Evolutionary conservation across 805 yeast genomes (phyloP), one percentile per base, ranked within the genome.

Genomic region (Priceomyces haplophilus): DNA sequence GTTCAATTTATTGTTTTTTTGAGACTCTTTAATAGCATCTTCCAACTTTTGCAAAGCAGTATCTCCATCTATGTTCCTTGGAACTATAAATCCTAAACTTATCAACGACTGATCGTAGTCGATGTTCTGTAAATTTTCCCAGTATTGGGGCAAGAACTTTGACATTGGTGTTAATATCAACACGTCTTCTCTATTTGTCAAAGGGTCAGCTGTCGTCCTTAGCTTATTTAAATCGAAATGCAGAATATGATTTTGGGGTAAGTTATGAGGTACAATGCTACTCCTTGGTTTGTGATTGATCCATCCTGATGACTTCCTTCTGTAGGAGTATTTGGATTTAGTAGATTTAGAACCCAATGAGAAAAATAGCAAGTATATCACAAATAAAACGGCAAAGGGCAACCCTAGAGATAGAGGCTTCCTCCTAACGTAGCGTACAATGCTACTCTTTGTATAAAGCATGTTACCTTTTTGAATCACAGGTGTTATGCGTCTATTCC

Each of bases 81-180:
- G 98, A 31, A 90, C 75, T 40, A 93, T 91, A 60, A 93, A 90
- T 0, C 98, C 99, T 40, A 93, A 72, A 54, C 90, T 95, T 39
- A 91, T 75, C 48, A 86, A 75, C 39, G 80, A 82, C 62, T 91
- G 85, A 42, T 97, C 97, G 62, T 93, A 93, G 16, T 81, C 69
- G 53, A 93, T 67, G 51, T 73, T 73, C 46, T 85, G 63, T 46
- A 93, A 65, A 62, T 93, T 93, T 30, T 78, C 78, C 98, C 98
- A 93, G 69, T 89, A 93, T 50, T 79, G 84, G 24, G 82, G 80
- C 60, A 86, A 82, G 60, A 93, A 93, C 50, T 82, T 78, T 34
- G 95, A 84, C 79, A 93, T 82, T 29, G 99, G 99, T 1, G 97
- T 82, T 58, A 93, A 74, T 44, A 93, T 80, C 59, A 93, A 73